Base-by-base conservation (phyloP, 176 grass and related monocot species). In the Rhynchospora breviuscula region DNA sequence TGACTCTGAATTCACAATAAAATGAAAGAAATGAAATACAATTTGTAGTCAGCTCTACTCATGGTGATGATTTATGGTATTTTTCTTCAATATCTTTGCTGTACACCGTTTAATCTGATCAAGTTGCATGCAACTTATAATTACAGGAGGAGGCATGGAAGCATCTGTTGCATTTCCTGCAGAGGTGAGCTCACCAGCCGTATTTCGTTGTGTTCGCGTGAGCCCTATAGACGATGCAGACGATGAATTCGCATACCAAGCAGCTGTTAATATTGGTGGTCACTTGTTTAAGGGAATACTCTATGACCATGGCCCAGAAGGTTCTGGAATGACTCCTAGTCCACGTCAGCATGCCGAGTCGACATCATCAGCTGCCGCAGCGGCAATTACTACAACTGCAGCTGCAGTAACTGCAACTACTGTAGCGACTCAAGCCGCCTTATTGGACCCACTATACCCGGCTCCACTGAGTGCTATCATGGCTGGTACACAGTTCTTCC, bases 401-500 rank as follows among this genome's bases (percentile, higher is more conserved):
- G 67, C 68, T 19, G 61, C 22, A 17, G 70, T 81, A 26, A 72
- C 64, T 21, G 52, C 79, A 23, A 25, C 63, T 43, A 57, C 85
- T 0, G 56, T 67, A 5, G 57, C 58, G 9, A 57, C 43, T 44
- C 10, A 82, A 5, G 63, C 88, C 0, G 80, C 60, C n/a, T 44
- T 86, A 61, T 21, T 84, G 71, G 85, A 84, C 59, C 66, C 86
- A 29, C 54, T 87, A 8, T 90, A 90, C 57, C 85, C 89, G 2
- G 59, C 89, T 57, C 89, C 89, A 8, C 44, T 90, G 46, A 85
- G 82, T 21, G 89, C 89, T 10, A 87, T 90, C 85, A 87, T 90
- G 85, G 85, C 85, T 48, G 89, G 89, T 73, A 90, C 89, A 44
- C 89, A 90, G 86, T 90, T 90, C 81, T 90, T 90, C 69, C 85